Evolutionary conservation across 1,139 yeast species (phyloP).

Genomic region (Zygosaccharomyces pseudobailii): DNA sequence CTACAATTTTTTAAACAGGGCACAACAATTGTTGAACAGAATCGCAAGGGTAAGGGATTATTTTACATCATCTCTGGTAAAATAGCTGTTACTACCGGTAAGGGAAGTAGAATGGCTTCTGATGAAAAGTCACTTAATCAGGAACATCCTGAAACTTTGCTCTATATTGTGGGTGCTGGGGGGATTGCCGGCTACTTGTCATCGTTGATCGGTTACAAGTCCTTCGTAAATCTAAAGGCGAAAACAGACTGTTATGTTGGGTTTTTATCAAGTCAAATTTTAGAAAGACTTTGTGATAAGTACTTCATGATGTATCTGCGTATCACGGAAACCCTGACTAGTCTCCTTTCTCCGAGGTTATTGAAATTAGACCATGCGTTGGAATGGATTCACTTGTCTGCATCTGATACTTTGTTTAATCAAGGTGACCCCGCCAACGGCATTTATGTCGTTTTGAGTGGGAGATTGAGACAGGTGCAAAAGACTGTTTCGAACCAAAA

Average conservation of each 20-base stretch:
- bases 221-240: slow-evolving; percentile 68
- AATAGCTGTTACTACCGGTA: slow-evolving; percentile 52
- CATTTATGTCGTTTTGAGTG: slow-evolving; percentile 84
- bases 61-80: slow-evolving; percentile 76
- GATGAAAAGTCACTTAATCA: slow-evolving; percentile 2
- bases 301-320: slow-evolving; percentile 72
- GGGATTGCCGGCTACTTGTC: slow-evolving; percentile 88
- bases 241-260: slow-evolving; percentile 62
- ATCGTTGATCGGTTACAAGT: slow-evolving; percentile 70
- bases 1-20: slow-evolving; percentile 54
- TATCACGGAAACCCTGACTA: slow-evolving; percentile 68
- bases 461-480: slow-evolving; percentile 69
- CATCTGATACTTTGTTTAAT: slow-evolving; percentile 73
- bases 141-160: slow-evolving; percentile 36
- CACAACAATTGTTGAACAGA: slow-evolving; percentile 55
- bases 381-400: slow-evolving; percentile 89
- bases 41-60: slow-evolving; percentile 65
- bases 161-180: slow-evolving; percentile 66
- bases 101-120: slow-evolving; percentile 15
- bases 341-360: slow-evolving; percentile 60
- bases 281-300: slow-evolving; percentile 67
- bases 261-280: slow-evolving; percentile 55
- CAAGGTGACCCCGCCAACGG: slow-evolving; percentile 92
- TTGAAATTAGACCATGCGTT: slow-evolving; percentile 81
- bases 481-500: slow-evolving; percentile 4